Evolutionary conservation across 1,284 basidiomycete genomes (phyloP), one percentile per base, ranked within the genome.

Genomic region (Cryptococcus sp.): DNA sequence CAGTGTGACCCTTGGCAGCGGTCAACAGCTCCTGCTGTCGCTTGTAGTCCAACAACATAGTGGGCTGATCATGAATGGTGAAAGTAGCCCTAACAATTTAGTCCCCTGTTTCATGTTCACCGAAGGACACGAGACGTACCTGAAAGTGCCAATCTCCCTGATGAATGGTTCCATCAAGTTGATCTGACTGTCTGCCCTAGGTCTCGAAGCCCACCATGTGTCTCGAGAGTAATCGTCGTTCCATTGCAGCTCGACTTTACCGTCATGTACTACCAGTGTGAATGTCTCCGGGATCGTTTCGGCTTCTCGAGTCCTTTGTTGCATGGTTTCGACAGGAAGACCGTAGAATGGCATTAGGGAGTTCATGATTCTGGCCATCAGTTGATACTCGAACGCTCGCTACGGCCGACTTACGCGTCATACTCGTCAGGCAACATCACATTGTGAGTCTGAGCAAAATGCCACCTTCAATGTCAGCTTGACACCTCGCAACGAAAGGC

Each of bases 141-240:
- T 52, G 60, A 74, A 70, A 37, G 62, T 62, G 5, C 56, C 59
- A 2, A 76, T 45, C 21, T 66, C 45, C n/a, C 61, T 59, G 46
- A 76, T 50, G 60, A 77, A 77, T 28, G 72, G 69, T 55, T 76
- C 74, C 72, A 77, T 72, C 50, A 77, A 50, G 53, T 77, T 75
- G 64, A 72, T 70, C 61, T 76, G 74, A 36, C 58, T 60, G 53
- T 77, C 75, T 7, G 73, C 74, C 41, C 75, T 61, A 1, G 65
- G 61, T 46, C 73, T 48, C 19, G 65, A 65, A 5, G 68, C 67
- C 66, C 69, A 70, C 73, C 73, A 75, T 14, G 55, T 67, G 50
- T 76, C 70, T 43, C 74, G 56, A 4, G 72, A 70, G 48, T 76
- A 76, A 40, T 73, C 62, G 59, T 77, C 75, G 61, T 77, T 77